Evolutionary conservation across 2,329 filamentous ascomycete genomes (phyloP).

Genomic region (Diaporthe sp.): DNA sequence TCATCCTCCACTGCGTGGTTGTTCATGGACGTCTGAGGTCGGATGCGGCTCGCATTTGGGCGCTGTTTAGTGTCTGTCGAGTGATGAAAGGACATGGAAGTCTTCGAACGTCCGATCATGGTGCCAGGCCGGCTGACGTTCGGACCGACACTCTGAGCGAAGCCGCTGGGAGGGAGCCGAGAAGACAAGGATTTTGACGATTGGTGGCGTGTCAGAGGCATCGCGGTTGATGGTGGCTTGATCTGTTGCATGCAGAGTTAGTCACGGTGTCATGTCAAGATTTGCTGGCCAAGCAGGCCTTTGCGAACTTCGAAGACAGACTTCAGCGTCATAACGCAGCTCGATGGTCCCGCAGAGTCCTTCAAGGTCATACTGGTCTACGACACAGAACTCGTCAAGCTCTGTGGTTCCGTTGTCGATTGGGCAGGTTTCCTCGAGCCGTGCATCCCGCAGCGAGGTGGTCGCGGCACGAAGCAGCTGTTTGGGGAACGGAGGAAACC

Average conservation of each 20-base stretch:
- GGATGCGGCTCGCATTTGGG: slow-evolving; percentile 52
- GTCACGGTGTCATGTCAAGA: not conserved
- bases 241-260: slow-evolving; percentile 46
- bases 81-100: slow-evolving; percentile 62
- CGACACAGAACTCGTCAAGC: slow-evolving; percentile 2
- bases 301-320: not conserved
- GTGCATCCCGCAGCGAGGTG: not conserved
- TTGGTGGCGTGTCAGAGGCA: slow-evolving; percentile 52
- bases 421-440: not conserved
- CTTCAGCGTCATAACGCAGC: slow-evolving; percentile 16
- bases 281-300: not conserved
- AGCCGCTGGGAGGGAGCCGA: slow-evolving; percentile 59
- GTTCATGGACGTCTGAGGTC: slow-evolving; percentile 55
- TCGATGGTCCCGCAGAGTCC: slow-evolving; percentile 22
- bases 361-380: not conserved
- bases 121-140: slow-evolving; percentile 59
- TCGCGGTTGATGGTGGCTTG: slow-evolving; percentile 48
- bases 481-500: not conserved
- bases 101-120: slow-evolving; percentile 61
- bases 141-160: slow-evolving; percentile 69
- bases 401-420: not conserved
- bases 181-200: slow-evolving; percentile 56
- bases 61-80: slow-evolving; percentile 60
- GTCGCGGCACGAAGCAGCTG: slow-evolving; percentile 1
- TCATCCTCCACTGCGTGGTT: slow-evolving; percentile 48